phyloP scores from a whole-genome alignment of 2,329 filamentous ascomycete genomes.

The Sporothrix brunneoviolacea region DNA sequence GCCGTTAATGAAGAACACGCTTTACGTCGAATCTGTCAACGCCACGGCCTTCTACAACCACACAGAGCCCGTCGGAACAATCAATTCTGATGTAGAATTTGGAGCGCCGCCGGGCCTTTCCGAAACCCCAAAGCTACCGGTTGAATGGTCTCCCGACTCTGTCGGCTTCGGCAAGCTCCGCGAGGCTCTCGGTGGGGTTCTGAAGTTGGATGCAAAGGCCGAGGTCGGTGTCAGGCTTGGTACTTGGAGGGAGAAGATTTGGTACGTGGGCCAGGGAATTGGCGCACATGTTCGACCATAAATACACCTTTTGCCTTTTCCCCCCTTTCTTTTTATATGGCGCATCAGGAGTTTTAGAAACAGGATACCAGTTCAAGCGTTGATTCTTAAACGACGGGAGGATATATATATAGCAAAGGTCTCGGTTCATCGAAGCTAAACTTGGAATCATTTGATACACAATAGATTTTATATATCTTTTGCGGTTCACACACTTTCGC shows the following conservation, averaged over 20 bases:
- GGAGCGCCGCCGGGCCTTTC: slow-evolving; percentile 68
- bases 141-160: slow-evolving; percentile 68
- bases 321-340: background rate
- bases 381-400: too few species aligned
- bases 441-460: too few species aligned
- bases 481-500: too few species aligned
- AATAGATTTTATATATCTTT: too few species aligned
- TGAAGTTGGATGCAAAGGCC: slow-evolving; percentile 74
- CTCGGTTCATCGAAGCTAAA: too few species aligned
- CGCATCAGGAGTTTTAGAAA: too few species aligned
- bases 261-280: slow-evolving; percentile 64
- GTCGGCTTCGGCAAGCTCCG: slow-evolving; percentile 78
- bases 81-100: slow-evolving; percentile 68
- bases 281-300: slow-evolving; percentile 55
- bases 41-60: slow-evolving; percentile 82
- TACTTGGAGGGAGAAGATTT: slow-evolving; percentile 64
- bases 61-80: slow-evolving; percentile 68
- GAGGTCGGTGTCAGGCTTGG: slow-evolving; percentile 69
- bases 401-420: too few species aligned
- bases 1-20: slow-evolving; percentile 63
- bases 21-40: slow-evolving; percentile 73
- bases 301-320: too few species aligned
- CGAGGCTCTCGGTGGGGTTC: slow-evolving; percentile 69
- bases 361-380: too few species aligned
- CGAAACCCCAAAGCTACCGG: slow-evolving; percentile 69